Conservation (phyloP, 345 rosid genomes). For the Corymbia maculata region DNA sequence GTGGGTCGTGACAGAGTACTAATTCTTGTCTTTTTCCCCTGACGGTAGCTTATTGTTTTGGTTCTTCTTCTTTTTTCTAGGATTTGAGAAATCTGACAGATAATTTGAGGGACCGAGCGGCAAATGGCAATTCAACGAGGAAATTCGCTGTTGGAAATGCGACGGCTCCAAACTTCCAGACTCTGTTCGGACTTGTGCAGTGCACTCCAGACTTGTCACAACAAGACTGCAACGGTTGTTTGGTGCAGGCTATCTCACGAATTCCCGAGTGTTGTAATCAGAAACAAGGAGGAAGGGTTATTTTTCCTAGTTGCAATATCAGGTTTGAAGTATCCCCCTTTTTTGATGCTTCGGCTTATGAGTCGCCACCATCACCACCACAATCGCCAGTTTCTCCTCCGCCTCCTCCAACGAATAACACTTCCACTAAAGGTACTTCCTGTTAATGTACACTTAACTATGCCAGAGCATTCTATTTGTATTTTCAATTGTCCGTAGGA, state of each 20-base stretch:
- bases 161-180: not conserved
- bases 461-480: not conserved
- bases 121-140: not conserved
- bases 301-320: not conserved
- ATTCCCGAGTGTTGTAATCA: not conserved
- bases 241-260: fast-evolving
- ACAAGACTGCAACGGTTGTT: not conserved
- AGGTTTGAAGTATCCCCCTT: not conserved
- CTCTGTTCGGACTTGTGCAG: not conserved
- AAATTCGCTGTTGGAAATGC: not conserved
- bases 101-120: not conserved
- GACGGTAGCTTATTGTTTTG: not conserved
- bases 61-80: not conserved
- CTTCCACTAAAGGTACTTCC: not conserved
- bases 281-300: not conserved
- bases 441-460: not conserved
- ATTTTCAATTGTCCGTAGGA: not conserved
- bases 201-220: not conserved
- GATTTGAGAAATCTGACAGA: not conserved
- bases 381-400: not conserved
- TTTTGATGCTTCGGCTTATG: not conserved
- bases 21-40: not conserved
- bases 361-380: not conserved
- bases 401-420: not conserved
- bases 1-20: not conserved